These are phyloP conservation scores for Escovopsis sp. DNA, from an alignment of 2,329 filamentous ascomycete genomes.

Conservation along the genomic window DNA sequence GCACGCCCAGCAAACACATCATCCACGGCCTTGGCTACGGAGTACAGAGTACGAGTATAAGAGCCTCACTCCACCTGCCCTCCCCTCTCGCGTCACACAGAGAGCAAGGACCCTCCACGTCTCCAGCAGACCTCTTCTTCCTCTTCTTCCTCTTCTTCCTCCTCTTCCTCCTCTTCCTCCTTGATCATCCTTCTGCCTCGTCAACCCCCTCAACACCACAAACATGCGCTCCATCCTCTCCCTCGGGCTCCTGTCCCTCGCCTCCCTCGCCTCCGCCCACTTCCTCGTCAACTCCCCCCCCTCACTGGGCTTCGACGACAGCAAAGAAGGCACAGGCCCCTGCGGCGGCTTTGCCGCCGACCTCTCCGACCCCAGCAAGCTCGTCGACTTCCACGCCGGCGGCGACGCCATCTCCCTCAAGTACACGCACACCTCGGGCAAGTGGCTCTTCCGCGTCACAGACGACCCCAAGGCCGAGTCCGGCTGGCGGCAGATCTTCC, in stretches of 20 bases:
- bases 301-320: conserved; percentile 32
- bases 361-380: conserved; percentile 21
- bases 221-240: conserved; percentile 20
- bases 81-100: neutral
- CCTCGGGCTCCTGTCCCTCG: conserved; percentile 22
- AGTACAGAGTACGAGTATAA: too few species aligned
- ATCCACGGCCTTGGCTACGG: too few species aligned
- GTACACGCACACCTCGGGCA: conserved; percentile 35
- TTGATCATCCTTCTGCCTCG: neutral
- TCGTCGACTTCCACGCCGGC: conserved; percentile 41
- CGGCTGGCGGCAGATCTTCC: conserved; percentile 40
- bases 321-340: conserved; percentile 28
- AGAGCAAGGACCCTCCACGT: neutral
- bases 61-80: conserved; percentile 1
- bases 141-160: too few species aligned
- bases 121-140: too few species aligned
- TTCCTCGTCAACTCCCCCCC: conserved; percentile 35
- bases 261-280: conserved; percentile 31
- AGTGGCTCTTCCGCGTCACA: conserved; percentile 43
- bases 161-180: too few species aligned
- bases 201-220: neutral
- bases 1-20: too few species aligned
- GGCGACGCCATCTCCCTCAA: conserved; percentile 35
- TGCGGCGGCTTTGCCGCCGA: conserved; percentile 39
- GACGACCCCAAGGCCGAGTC: conserved; percentile 28